phyloP scores from a whole-genome alignment of 768 basidiomycete species.

The Cystofilobasidium bisporidii region DNA sequence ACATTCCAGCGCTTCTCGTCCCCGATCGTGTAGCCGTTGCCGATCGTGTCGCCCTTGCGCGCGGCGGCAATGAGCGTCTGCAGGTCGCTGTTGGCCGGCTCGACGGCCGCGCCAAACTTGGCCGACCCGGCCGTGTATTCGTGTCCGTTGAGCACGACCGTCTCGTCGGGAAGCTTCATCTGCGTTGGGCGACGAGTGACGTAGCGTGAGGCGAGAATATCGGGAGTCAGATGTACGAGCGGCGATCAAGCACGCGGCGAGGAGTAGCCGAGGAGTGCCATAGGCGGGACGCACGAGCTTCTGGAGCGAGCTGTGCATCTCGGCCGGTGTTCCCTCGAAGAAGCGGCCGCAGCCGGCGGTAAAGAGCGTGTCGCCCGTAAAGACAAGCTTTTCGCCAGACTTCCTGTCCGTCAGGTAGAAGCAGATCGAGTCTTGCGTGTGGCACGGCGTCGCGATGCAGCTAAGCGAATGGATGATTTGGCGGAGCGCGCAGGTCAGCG shows the following conservation, averaged over 20 bases:
- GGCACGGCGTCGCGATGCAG: conserved; percentile 27
- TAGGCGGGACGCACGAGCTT: conserved; percentile 21
- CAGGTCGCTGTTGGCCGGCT: conserved; percentile 19
- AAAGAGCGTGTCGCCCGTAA: conserved; percentile 28
- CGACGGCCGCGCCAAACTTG: conserved; percentile 20
- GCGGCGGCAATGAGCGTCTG: conserved; percentile 7
- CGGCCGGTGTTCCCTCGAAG: conserved; percentile 25
- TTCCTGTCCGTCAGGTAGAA: conserved; percentile 15
- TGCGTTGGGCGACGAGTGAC: not conserved
- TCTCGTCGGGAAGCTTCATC: conserved; percentile 25
- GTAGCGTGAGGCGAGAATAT: too few relatives aligned
- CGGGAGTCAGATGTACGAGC: too few relatives aligned
- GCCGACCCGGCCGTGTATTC: conserved; percentile 25
- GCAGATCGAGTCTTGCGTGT: conserved; percentile 26
- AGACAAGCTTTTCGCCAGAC: conserved; percentile 17
- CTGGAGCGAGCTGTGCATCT: conserved; percentile 22
- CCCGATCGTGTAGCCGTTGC: conserved; percentile 25
- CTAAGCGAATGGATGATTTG: not conserved
- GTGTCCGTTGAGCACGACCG: conserved; percentile 23
- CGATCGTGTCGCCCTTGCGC: conserved; percentile 9
- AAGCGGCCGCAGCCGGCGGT: conserved; percentile 27
- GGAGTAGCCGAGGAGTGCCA: too few relatives aligned
- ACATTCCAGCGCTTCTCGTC: conserved; percentile 29
- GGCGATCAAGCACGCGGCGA: too few relatives aligned
- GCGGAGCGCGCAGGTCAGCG: too few relatives aligned